These are phyloP conservation scores for Trichoderma sp. DNA, from an alignment of 2,329 filamentous ascomycete genomes.

Conservation along the genomic window DNA sequence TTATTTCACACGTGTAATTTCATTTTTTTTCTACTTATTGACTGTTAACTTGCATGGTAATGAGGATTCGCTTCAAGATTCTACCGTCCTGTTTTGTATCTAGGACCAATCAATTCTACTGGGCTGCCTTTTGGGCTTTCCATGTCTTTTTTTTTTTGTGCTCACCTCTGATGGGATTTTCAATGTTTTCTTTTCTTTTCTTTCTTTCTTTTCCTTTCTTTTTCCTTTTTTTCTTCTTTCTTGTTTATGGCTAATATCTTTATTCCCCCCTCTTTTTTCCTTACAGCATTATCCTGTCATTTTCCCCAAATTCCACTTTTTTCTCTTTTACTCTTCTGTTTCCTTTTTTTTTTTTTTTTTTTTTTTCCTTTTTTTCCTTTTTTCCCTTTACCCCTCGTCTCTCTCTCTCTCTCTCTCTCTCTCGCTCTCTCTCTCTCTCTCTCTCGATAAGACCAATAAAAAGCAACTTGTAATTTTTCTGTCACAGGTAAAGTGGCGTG, in stretches of 20 bases:
- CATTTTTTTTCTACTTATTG: conserved; percentile 20
- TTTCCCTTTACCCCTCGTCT: background rate
- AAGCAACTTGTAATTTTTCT: conserved; percentile 3
- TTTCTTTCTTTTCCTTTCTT: background rate
- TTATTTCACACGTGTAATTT: conserved; percentile 25
- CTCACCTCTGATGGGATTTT: background rate
- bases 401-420: background rate
- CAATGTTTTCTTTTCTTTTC: background rate
- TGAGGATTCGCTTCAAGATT: conserved; percentile 14
- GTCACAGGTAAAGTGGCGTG: background rate
- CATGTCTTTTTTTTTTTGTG: background rate
- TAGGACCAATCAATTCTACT: conserved; percentile 15
- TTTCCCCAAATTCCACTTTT: too few relatives aligned
- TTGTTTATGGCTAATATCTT: background rate
- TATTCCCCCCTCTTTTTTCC: too few relatives aligned
- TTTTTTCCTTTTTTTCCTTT: background rate
- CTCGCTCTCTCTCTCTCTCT: background rate
- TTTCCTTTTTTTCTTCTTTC: background rate
- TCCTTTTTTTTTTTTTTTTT: background rate
- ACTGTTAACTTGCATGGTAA: conserved; percentile 21
- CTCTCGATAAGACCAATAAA: background rate
- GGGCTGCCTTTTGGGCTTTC: background rate
- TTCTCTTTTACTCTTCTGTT: background rate
- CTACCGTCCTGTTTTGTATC: conserved; percentile 15
- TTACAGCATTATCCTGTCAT: too few relatives aligned